Evolutionary conservation across 2,329 filamentous ascomycete species (phyloP).

Genomic region (Venturia aucupariae): DNA sequence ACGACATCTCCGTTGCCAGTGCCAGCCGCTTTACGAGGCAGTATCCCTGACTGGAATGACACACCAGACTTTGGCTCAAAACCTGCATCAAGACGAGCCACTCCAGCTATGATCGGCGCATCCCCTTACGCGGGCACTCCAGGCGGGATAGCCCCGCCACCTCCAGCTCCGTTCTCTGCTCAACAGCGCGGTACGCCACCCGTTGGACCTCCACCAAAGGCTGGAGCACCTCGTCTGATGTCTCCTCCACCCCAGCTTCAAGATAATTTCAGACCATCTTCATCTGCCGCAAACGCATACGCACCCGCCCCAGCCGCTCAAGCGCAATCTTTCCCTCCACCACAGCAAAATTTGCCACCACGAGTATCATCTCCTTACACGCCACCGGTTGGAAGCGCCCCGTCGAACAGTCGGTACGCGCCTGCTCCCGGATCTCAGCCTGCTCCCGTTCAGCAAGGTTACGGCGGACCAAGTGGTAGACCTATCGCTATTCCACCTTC

Average conservation of each 20-base stretch:
- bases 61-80: slow-evolving; percentile 71
- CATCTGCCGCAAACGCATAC: slow-evolving; percentile 53
- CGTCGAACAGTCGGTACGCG: slow-evolving; percentile 69
- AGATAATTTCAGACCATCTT: slow-evolving; percentile 36
- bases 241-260: slow-evolving; percentile 50
- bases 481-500: slow-evolving; percentile 13
- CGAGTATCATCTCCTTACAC: slow-evolving; percentile 82
- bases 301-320: slow-evolving; percentile 48
- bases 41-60: slow-evolving; percentile 86
- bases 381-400: slow-evolving; percentile 53
- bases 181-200: slow-evolving; percentile 58
- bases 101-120: slow-evolving; percentile 57
- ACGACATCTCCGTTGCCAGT: slow-evolving; percentile 5
- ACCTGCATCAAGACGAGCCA: slow-evolving; percentile 59
- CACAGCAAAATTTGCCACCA: slow-evolving; percentile 43
- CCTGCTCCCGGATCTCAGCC: slow-evolving; percentile 50
- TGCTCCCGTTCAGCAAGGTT: slow-evolving; percentile 18
- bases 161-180: slow-evolving; percentile 45
- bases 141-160: slow-evolving; percentile 40
- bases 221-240: slow-evolving; percentile 56
- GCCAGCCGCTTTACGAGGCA: slow-evolving; percentile 3
- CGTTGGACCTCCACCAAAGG: slow-evolving; percentile 78
- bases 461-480: neutral
- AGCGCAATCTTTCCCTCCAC: slow-evolving; percentile 22
- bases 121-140: slow-evolving; percentile 51